Conservation (phyloP, 192 early-diverging fungal genomes). For the Coemansia sp. region DNA sequence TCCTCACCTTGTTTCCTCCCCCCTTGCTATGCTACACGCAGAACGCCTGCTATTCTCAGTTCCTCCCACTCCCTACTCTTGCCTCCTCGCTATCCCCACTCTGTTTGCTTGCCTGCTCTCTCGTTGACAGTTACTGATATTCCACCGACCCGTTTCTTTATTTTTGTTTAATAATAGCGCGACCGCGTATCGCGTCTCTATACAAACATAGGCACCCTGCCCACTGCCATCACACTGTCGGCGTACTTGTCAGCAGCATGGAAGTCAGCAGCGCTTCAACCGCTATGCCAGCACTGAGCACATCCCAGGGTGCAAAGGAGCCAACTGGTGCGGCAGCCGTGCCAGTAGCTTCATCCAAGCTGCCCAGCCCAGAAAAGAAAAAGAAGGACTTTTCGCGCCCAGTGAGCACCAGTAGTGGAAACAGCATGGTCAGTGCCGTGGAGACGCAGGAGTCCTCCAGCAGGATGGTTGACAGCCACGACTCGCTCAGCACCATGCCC, state of each 20-base stretch:
- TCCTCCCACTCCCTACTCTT: not conserved
- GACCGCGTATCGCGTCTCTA: conserved; percentile 4
- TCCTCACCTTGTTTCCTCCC: not conserved
- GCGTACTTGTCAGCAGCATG: not conserved
- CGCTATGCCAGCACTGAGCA: not conserved
- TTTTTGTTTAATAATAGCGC: not conserved
- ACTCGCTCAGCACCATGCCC: conserved; percentile 50
- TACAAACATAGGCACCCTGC: not conserved
- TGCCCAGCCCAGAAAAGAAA: conserved; percentile 11
- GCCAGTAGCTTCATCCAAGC: conserved; percentile 18
- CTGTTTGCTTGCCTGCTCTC: not conserved
- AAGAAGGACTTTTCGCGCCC: conserved; percentile 37
- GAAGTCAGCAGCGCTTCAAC: not conserved
- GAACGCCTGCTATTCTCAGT: not conserved
- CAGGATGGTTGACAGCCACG: conserved; percentile 35
- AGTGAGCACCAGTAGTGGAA: conserved; percentile 45
- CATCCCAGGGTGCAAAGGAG: not conserved
- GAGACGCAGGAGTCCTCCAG: conserved; percentile 16
- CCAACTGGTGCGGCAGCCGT: conserved; percentile 13
- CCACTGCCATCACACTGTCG: not conserved
- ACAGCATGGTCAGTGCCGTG: conserved; percentile 35
- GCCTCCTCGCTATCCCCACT: not conserved
- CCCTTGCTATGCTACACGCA: not conserved
- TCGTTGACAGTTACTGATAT: conserved; percentile 3
- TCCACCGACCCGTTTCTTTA: not conserved